Percentiles rank a stretch among this genome's conserved stretches.
Evolutionary conservation across 805 yeast genomes (phyloP).

Genomic region (Millerozyma miso): DNA sequence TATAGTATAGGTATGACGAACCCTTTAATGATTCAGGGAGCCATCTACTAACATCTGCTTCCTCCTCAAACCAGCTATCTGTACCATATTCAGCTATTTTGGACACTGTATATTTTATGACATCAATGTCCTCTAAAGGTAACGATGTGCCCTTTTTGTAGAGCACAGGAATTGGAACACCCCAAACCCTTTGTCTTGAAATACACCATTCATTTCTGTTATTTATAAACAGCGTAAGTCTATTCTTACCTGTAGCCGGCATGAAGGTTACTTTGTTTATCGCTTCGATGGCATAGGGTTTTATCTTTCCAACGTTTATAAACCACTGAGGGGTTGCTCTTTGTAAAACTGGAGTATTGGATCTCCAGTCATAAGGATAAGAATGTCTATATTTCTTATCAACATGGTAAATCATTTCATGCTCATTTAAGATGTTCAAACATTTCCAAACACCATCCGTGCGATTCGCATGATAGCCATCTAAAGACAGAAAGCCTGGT

Average conservation of each 20-base stretch:
- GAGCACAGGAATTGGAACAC: slow-evolving; percentile 92
- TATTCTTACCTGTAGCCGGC: slow-evolving; percentile 68
- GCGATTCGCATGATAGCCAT: slow-evolving; percentile 37
- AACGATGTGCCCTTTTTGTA: slow-evolving; percentile 55
- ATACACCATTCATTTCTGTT: slow-evolving; percentile 96
- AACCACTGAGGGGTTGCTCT: slow-evolving; percentile 98
- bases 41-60: slow-evolving; percentile 60
- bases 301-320: slow-evolving; percentile 75
- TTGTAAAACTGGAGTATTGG: slow-evolving; percentile 90
- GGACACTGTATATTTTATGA: slow-evolving; percentile 53
- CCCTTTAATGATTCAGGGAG: slow-evolving; percentile 51
- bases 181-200: slow-evolving; percentile 95
- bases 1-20: slow-evolving; percentile 43
- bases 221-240: slow-evolving; percentile 67
- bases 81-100: slow-evolving; percentile 59
- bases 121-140: slow-evolving; percentile 54
- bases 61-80: slow-evolving; percentile 73
- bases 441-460: slow-evolving; percentile 41
- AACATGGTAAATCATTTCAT: slow-evolving; percentile 45
- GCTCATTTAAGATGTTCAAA: slow-evolving; percentile 42
- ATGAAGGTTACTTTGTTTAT: slow-evolving; percentile 61
- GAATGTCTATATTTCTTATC: slow-evolving; percentile 64
- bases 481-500: slow-evolving; percentile 38
- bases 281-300: slow-evolving; percentile 55
- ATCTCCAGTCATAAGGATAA: slow-evolving; percentile 97